Conservation (phyloP, 768 basidiomycete species). For the Boletus subcaerulescens region DNA sequence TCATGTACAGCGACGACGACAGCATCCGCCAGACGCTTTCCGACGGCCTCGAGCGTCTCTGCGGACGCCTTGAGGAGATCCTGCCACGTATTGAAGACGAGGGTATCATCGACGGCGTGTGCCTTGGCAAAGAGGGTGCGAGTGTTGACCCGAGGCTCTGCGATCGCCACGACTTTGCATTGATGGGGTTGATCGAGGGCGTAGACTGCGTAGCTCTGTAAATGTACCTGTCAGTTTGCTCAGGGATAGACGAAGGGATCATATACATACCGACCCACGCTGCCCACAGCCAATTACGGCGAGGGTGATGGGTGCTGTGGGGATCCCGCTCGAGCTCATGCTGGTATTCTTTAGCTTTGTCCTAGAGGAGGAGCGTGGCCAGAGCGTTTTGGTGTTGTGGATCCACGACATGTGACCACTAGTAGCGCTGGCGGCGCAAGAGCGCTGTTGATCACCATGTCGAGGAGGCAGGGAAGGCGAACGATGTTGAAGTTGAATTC, state of each 20-base stretch:
- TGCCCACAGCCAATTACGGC: conserved; percentile 83
- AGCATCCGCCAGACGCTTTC: conserved; percentile 76
- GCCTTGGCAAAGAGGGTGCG: conserved; percentile 52
- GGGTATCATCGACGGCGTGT: conserved; percentile 62
- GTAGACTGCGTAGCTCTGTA: conserved; percentile 62
- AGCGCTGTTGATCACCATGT: background rate
- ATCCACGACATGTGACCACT: conserved; percentile 24
- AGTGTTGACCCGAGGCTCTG: conserved; percentile 74
- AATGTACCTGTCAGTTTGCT: background rate
- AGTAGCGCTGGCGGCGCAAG: background rate
- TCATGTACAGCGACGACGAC: conserved; percentile 82
- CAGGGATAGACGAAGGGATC: background rate
- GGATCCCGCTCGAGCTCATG: conserved; percentile 13
- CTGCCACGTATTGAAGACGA: conserved; percentile 69
- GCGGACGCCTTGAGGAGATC: conserved; percentile 67
- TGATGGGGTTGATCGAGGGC: conserved; percentile 54
- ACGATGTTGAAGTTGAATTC: no score
- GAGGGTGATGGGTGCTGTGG: conserved; percentile 54
- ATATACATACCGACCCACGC: conserved; percentile 62
- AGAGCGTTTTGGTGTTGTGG: conserved; percentile 33
- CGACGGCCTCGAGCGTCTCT: conserved; percentile 59
- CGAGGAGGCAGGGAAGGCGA: background rate
- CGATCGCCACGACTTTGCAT: conserved; percentile 81
- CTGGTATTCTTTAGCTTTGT: conserved; percentile 15
- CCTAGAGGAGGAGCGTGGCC: conserved; percentile 29